phyloP scores from a whole-genome alignment of 177 flowering plant genomes.

The Telopea speciosissima region DNA sequence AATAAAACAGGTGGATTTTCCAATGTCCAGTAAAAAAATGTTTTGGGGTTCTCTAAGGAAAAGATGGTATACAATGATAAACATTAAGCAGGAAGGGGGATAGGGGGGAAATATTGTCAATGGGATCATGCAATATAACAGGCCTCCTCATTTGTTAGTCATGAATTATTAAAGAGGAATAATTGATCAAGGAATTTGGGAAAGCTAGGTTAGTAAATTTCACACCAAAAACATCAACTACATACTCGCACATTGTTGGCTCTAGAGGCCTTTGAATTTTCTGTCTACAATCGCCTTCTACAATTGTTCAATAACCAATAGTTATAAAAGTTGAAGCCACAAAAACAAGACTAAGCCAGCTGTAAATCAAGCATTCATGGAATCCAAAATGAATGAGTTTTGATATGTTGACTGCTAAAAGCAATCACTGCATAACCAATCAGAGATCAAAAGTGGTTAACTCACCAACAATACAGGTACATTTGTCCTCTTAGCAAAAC shows the following conservation, averaged over 20 bases:
- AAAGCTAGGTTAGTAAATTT: neutral
- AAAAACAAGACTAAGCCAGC: neutral
- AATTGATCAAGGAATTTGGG: neutral
- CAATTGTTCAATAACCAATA: neutral
- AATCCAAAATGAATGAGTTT: neutral
- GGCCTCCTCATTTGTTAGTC: neutral
- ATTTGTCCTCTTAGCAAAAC: slow-evolving; percentile 77
- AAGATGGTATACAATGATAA: too few relatives aligned
- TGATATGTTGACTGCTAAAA: neutral
- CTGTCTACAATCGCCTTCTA: neutral
- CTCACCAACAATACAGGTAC: slow-evolving; percentile 84
- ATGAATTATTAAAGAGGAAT: neutral
- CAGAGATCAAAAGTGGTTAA: neutral
- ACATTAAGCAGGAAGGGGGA: too few relatives aligned
- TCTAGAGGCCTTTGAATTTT: neutral
- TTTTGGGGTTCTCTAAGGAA: too few relatives aligned
- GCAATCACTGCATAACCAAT: neutral
- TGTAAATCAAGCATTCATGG: neutral
- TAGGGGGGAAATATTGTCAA: too few relatives aligned
- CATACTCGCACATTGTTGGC: neutral
- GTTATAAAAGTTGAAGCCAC: neutral
- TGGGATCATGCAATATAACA: neutral
- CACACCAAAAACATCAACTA: neutral
- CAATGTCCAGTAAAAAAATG: too few relatives aligned
- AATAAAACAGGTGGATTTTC: too few relatives aligned